phyloP scores from a whole-genome alignment of 2,329 filamentous ascomycete genomes.

The Zarea fungicola region DNA sequence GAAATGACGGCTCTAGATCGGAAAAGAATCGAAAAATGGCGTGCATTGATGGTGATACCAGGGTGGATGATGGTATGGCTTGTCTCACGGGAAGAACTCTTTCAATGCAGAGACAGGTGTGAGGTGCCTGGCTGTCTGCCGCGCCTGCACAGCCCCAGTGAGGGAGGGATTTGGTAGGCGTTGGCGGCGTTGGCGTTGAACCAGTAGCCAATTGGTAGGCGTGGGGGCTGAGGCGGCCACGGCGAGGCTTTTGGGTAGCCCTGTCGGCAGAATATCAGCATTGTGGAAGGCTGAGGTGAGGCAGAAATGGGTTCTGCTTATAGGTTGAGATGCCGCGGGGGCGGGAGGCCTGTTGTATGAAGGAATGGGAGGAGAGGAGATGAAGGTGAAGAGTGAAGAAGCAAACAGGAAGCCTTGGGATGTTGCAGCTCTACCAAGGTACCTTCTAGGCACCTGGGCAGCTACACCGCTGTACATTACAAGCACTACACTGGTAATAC shows the following conservation, averaged over 20 bases:
- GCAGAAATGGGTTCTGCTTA: not conserved
- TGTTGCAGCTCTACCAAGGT: too few relatives aligned
- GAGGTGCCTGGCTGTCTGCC: not conserved
- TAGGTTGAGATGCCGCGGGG: not conserved
- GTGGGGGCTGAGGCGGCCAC: too few relatives aligned
- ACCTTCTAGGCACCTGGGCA: too few relatives aligned
- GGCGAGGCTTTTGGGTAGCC: conserved; percentile 1
- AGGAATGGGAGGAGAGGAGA: not conserved
- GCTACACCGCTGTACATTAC: too few relatives aligned
- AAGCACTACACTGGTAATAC: too few relatives aligned
- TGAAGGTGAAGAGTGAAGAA: not conserved
- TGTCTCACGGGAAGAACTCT: too few relatives aligned
- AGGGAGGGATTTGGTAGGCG: not conserved
- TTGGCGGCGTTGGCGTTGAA: too few relatives aligned
- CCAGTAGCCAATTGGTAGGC: not conserved
- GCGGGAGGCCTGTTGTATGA: too few relatives aligned
- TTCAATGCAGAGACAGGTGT: too few relatives aligned
- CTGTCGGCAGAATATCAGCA: not conserved
- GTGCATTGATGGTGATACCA: too few relatives aligned
- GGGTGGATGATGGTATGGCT: too few relatives aligned
- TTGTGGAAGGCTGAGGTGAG: not conserved
- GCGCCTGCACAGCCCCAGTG: not conserved
- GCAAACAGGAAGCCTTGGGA: too few relatives aligned
- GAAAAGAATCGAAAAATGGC: not conserved
- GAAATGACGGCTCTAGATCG: not conserved